Evolutionary conservation across 371 early-diverging fungal species (phyloP).

Genomic region (Rhizopus arrhizus): DNA sequence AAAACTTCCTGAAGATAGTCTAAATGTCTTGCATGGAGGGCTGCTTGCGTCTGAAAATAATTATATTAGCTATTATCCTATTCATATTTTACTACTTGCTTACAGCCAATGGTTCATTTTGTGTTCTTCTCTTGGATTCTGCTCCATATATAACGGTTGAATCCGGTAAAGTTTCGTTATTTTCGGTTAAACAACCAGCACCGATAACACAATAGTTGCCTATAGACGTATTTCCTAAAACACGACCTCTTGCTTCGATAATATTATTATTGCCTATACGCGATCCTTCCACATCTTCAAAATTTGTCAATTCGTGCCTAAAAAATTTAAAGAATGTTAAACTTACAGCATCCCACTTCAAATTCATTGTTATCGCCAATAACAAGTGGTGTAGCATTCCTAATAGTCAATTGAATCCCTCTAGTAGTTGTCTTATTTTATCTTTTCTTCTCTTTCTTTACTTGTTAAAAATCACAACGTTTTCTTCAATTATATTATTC

Average conservation of each 20-base stretch:
- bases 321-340: neutral
- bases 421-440: neutral
- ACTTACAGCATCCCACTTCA: slow-evolving; percentile 74
- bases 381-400: slow-evolving; percentile 54
- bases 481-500: slow-evolving; percentile 78
- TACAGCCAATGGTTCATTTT: slow-evolving; percentile 41
- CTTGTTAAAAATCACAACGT: slow-evolving; percentile 74
- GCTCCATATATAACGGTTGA: slow-evolving; percentile 72
- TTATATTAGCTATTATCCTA: neutral
- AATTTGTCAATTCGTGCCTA: neutral
- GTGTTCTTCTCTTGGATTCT: slow-evolving; percentile 60
- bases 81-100: neutral
- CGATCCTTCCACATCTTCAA: slow-evolving; percentile 67
- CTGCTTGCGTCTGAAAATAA: slow-evolving; percentile 48
- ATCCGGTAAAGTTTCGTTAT: slow-evolving; percentile 63
- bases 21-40: slow-evolving; percentile 71
- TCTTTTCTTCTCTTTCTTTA: slow-evolving; percentile 26
- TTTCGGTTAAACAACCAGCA: slow-evolving; percentile 66
- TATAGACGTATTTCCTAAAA: slow-evolving; percentile 61
- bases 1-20: slow-evolving; percentile 71
- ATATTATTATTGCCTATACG: slow-evolving; percentile 71
- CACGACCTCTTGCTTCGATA: slow-evolving; percentile 69
- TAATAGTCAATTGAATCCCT: slow-evolving; percentile 4
- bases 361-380: slow-evolving; percentile 81
- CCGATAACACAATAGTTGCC: slow-evolving; percentile 80